Evolutionary conservation across 805 yeast species (phyloP), one percentile per base, ranked within the genome.

Genomic region (Starmerella scarabaei): DNA sequence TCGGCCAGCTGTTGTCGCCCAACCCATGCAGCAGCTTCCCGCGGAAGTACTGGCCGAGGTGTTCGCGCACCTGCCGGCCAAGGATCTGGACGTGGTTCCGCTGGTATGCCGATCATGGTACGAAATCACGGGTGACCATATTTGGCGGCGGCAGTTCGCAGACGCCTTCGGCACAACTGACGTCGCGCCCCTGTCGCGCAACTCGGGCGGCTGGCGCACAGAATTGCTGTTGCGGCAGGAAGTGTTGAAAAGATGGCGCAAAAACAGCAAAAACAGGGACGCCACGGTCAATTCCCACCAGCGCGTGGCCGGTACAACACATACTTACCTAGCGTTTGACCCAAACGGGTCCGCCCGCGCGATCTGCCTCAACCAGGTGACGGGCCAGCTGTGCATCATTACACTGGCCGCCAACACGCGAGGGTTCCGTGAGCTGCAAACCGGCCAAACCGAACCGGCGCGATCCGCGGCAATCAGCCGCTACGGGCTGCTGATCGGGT

Each of bases 51-150:
- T 43, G 12, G 41, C 35, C 12, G 34, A 24, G n/a, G 43, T 46
- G 20, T 46, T 46, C 43, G 17, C 33, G 16, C 35, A 41, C 26
- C 38, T 46, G 9, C 37, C 48, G 12, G 34, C 36, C 12, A 31
- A 28, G 29, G 50, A 46, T 30, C 44, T 58, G 27, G 61, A 54
- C 37, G 35, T 34, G 3, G 51, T 43, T 7, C 46, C 47, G 36
- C 37, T 49, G 28, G 62, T 57, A 15, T 57, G 61, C 45, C 38
- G 43, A 7, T 35, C 35, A 12, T 59, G 62, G 62, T 43, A 45
- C 35, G 42, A 40, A 2, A 44, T 48, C 15, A 49, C 53, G n/a
- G 46, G 53, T 38, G 61, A 58, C 23, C 41, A 48, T 3, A 43
- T 53, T n/a, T 59, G 61, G 61, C 33, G 51, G 29, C 50, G 41